Conservation (phyloP, 306 rosid species). For the Bauhinia variegata region DNA sequence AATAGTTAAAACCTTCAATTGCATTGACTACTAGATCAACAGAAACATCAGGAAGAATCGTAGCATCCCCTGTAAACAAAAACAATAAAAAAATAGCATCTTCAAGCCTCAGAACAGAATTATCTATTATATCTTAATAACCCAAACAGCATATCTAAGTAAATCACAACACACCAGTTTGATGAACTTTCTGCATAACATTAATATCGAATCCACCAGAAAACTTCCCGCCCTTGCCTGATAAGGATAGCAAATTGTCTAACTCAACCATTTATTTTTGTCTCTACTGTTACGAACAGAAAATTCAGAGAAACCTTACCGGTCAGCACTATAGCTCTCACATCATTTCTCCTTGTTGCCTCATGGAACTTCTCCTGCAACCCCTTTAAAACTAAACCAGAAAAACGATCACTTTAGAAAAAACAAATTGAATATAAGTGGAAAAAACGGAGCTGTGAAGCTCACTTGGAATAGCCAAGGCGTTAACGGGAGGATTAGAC, state of each 20-base stretch:
- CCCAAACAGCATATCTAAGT: background rate
- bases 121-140: background rate
- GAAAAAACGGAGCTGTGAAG: background rate
- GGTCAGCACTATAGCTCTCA: conserved; percentile 83
- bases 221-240: conserved; percentile 88
- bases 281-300: too few species aligned
- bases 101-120: conserved; percentile 15
- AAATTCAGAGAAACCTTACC: conserved; percentile 49
- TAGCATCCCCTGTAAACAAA: conserved; percentile 66
- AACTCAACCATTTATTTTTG: background rate
- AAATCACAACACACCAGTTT: conserved; percentile 62
- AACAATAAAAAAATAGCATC: background rate
- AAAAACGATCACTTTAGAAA: background rate
- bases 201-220: conserved; percentile 94
- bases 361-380: conserved; percentile 77
- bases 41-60: conserved; percentile 80
- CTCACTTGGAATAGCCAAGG: conserved; percentile 74
- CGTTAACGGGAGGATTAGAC: conserved; percentile 91
- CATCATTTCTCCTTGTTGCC: conserved; percentile 80
- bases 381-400: conserved; percentile 56
- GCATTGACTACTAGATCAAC: conserved; percentile 78
- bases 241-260: conserved; percentile 25
- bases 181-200: conserved; percentile 83
- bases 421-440: background rate
- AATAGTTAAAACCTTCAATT: conserved; percentile 66